A percentile compares a stretch with the other conserved stretches of the same genome.
Evolutionary conservation across 305 asterid species (phyloP).

Genomic region (Fraxinus floribunda): DNA sequence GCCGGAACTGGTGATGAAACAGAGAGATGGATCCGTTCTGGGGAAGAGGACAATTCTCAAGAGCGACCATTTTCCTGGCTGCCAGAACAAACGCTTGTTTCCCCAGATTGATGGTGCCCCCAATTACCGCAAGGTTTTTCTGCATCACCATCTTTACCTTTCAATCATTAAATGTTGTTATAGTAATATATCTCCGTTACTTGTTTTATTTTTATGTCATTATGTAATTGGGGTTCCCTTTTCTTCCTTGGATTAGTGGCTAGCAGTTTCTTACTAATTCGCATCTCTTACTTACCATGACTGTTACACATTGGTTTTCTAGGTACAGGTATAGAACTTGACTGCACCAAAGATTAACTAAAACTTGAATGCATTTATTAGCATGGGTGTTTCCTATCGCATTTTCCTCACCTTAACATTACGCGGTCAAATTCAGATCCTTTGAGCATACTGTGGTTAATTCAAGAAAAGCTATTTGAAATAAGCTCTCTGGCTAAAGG

Average conservation of each 20-base stretch:
- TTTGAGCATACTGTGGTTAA: not conserved
- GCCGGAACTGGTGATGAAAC: slow-evolving; percentile 85
- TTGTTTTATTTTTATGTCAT: not conserved
- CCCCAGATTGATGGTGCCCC: slow-evolving; percentile 97
- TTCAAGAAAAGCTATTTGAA: not conserved
- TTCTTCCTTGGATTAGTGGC: not conserved
- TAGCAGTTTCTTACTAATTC: not conserved
- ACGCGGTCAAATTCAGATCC: not conserved
- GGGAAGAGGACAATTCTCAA: slow-evolving; percentile 96
- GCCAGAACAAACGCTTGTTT: slow-evolving; percentile 85
- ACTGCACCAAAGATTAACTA: not conserved
- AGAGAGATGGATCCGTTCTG: slow-evolving; percentile 94
- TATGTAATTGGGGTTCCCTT: not conserved
- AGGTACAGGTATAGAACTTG: not conserved
- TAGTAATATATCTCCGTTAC: not conserved
- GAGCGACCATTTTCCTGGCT: slow-evolving; percentile 98
- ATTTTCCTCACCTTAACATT: not conserved
- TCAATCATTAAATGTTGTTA: not conserved
- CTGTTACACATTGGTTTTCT: not conserved
- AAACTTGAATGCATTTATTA: not conserved
- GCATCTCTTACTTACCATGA: not conserved
- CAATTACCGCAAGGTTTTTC: slow-evolving; percentile 86
- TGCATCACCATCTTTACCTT: not conserved
- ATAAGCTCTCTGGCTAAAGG: not conserved
- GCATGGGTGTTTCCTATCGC: not conserved